Base-by-base conservation (phyloP, 192 early-diverging fungal genomes). In the Coemansia sp. region DNA sequence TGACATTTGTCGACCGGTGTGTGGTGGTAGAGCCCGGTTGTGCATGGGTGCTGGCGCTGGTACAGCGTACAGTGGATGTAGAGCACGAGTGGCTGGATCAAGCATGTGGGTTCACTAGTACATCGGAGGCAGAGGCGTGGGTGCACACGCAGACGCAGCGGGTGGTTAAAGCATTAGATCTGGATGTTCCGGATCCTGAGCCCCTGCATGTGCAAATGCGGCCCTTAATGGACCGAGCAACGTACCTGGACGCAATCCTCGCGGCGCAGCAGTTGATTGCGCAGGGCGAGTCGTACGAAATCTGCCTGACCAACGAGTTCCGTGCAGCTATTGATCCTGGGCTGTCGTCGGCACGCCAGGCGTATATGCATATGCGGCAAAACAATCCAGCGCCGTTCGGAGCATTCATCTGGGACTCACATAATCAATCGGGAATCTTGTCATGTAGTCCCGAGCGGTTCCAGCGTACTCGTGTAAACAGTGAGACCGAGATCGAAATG, bases 281-380 rank as follows among this genome's bases (percentile, higher is more conserved):
- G 0, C 83, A 86, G 51, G 96, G 96, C 39, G 94, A 98, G 67
- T 88, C 94, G n/a, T 98, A 98, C 74, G 96, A 98, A 67, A 73
- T 97, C 2, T 96, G 94, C 68, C 63, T 98, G 53, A 98, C 96
- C 0, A 97, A 91, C 2, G 91, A 92, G 48, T 86, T 95, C 72
- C 79, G 83, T 4, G 48, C 6, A 2, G 6, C 0, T 8, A 35
- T 35, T 7, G 32, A 7, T 35, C 32, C 32, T 35, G 32, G 32
- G 6, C 29, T 5, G 11, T 5, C 19, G 32, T n/a, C 43, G 5
- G 47, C 55, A 11, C 2, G 5, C 25, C 47, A 37, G 23, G 32
- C 58, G 55, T 68, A 73, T 29, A 65, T 73, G 10, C 77, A 68
- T 56, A 60, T 98, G 35, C 79, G 96, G 17, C 71, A 58, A 17